Evolutionary conservation across 768 basidiomycete species (phyloP), one percentile per base, ranked within the genome.

Genomic region (Rhizopogon rudus): DNA sequence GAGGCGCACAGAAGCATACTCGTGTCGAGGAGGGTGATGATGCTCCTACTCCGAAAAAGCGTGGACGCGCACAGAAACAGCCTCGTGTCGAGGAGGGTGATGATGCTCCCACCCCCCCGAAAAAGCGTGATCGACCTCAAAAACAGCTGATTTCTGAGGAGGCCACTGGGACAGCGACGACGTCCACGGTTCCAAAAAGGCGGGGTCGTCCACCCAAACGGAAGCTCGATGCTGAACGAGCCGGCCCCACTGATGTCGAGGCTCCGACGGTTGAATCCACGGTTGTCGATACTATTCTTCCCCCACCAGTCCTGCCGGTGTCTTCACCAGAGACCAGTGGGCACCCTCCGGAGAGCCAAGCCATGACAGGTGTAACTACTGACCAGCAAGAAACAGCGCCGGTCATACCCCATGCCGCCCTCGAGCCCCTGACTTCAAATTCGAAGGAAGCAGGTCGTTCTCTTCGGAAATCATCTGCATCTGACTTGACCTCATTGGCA

Each of bases 61-160:
- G 71, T 6, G 73, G 74, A 33, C 65, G 72, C 35, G 35, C 37
- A 25, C 73, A 76, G 53, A 88, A 81, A 60, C 58, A 63, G 42
- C 60, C 57, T 16, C 53, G 25, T 6, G n/a, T 7, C 22, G 49
- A 50, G 35, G 56, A 63, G 45, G 64, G 57, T 49, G 59, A 52
- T 29, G 6, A 41, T 42, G 28, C 59, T 4, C 39, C 39, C 13
- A 54, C 57, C 17, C 56, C 57, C 13, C 65, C 69, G 31, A 78
- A 70, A 64, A 72, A 65, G 57, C 67, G 71, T 8, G 74, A 73
- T 29, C 65, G 72, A 29, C 71, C 72, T 31, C 69, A 63, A 45
- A 74, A 70, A 58, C 40, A 61, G 29, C 54, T 44, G 2, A 14
- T 55, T 37, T 8, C 54, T 17, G 62, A 52, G 17, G 56, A 37